Conservation (phyloP, 176 grass and related monocot species). For the Areca catechu region DNA sequence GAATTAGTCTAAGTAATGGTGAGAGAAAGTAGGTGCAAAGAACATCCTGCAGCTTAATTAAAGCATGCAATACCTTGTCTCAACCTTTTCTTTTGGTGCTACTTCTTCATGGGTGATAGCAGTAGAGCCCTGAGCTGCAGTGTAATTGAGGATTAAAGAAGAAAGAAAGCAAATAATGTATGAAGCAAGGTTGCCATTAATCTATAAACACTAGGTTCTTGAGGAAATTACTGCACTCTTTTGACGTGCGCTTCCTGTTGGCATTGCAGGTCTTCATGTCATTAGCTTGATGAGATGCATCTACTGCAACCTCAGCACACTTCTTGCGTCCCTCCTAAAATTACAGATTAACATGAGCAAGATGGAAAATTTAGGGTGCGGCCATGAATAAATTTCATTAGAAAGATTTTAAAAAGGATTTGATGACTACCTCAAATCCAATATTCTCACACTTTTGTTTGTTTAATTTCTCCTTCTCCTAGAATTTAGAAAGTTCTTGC, state of each 20-base stretch:
- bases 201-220: no score
- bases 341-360: not conserved
- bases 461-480: slow-evolving; percentile 3
- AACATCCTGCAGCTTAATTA: no score
- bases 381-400: not conserved
- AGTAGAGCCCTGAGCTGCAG: no score
- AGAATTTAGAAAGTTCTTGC: not conserved
- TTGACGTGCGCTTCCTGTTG: slow-evolving; percentile 34
- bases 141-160: no score
- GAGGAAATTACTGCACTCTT: slow-evolving; percentile 35
- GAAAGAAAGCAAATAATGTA: no score
- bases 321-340: slow-evolving; percentile 2
- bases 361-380: not conserved
- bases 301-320: slow-evolving; percentile 14
- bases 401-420: not conserved
- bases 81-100: no score
- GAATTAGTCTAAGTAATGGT: no score
- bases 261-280: slow-evolving; percentile 21
- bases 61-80: no score
- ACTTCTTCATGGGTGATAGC: no score
- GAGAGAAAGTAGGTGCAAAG: no score
- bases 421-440: not conserved
- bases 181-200: no score
- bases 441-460: not conserved
- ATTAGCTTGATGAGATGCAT: not conserved